These are phyloP conservation scores for Hermanozyma aechmeae DNA, from an alignment of 805 yeast species.

Conservation along the genomic window DNA sequence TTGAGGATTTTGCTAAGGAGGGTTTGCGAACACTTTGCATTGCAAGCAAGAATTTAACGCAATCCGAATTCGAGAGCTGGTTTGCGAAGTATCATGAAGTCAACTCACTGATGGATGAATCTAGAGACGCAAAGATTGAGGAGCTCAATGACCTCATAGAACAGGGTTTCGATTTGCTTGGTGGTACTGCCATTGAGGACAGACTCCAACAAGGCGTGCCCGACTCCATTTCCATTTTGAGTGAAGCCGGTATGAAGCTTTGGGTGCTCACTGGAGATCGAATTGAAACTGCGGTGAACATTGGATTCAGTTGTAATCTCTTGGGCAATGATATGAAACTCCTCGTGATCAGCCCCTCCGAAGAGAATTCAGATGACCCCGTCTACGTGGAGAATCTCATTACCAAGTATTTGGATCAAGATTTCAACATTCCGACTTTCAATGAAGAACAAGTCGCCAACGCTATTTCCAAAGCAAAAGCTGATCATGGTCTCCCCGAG, in stretches of 20 bases:
- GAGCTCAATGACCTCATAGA: constrained; percentile 52
- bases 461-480: no score
- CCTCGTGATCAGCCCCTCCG: constrained; percentile 48
- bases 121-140: constrained; percentile 52
- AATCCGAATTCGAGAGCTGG: constrained; percentile 45
- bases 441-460: no score
- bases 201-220: constrained; percentile 74
- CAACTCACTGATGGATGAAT: constrained; percentile 39
- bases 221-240: constrained; percentile 54
- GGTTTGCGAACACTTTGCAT: constrained; percentile 72
- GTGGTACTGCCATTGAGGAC: constrained; percentile 81
- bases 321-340: constrained; percentile 61
- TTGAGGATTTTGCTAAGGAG: constrained; percentile 65
- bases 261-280: constrained; percentile 84
- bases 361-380: constrained; percentile 33
- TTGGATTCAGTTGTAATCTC: constrained; percentile 72
- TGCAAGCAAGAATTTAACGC: constrained; percentile 45
- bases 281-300: constrained; percentile 76
- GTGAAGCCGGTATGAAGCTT: constrained; percentile 66
- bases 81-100: constrained; percentile 47
- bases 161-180: constrained; percentile 44
- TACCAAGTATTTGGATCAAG: constrained; percentile 36
- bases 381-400: constrained; percentile 32
- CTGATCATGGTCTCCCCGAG: constrained; percentile 58
- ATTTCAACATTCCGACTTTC: constrained; percentile 28